These are phyloP conservation scores for Mycosarcoma mackinlayi DNA, from an alignment of 1,284 basidiomycete genomes.

Conservation along the genomic window DNA sequence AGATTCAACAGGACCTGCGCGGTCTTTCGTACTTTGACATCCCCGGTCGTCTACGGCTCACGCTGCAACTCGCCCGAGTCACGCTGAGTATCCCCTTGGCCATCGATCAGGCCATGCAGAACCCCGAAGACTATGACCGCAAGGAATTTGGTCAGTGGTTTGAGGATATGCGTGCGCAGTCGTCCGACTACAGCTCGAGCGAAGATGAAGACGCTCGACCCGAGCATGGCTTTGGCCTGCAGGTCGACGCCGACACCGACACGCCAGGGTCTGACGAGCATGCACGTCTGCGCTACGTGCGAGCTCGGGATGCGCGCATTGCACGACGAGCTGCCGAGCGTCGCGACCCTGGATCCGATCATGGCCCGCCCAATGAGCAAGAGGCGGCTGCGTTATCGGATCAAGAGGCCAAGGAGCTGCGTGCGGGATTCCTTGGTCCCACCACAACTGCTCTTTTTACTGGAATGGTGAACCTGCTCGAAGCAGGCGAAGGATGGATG, in stretches of 20 bases:
- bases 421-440: conserved; percentile 51
- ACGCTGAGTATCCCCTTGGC: conserved; percentile 81
- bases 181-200: conserved; percentile 28
- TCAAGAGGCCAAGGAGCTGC: conserved; percentile 29
- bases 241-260: conserved; percentile 15
- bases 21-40: conserved; percentile 81
- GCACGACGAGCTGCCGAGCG: conserved; percentile 33
- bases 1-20: conserved; percentile 80
- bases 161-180: conserved; percentile 39
- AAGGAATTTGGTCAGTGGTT: conserved; percentile 43
- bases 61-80: conserved; percentile 81
- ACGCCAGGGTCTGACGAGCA: conserved; percentile 33
- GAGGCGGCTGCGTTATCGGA: conserved; percentile 41
- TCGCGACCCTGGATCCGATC: conserved; percentile 22
- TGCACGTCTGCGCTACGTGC: conserved; percentile 36
- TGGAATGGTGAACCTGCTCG: conserved; percentile 60
- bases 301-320: conserved; percentile 44
- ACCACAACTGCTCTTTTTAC: conserved; percentile 54
- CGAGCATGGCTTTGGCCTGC: conserved; percentile 23
- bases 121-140: conserved; percentile 40
- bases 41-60: conserved; percentile 79
- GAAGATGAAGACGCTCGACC: conserved; percentile 24
- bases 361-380: conserved; percentile 7
- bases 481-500: conserved; percentile 62
- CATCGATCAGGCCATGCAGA: conserved; percentile 76